Conservation (phyloP, 306 rosid genomes). For the Begonia peltatifolia region DNA sequence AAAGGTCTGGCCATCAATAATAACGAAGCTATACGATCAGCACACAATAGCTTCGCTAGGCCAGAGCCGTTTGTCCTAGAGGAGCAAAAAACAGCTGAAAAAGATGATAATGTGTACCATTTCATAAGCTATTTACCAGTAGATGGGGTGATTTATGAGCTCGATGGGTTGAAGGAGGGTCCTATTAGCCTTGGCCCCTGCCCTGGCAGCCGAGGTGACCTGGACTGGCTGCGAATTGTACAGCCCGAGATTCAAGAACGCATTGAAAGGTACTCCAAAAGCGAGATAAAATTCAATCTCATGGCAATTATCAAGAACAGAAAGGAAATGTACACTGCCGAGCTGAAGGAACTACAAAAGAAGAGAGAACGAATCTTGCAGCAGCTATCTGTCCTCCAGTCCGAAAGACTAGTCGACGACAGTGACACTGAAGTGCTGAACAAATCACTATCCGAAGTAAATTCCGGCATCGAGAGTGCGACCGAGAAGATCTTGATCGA, state of each 20-base stretch:
- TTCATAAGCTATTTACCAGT: slow-evolving; percentile 92
- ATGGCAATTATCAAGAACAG: slow-evolving; percentile 84
- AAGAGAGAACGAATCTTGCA: slow-evolving; percentile 93
- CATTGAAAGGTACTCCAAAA: slow-evolving; percentile 75
- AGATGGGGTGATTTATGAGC: slow-evolving; percentile 88
- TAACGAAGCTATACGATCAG: slow-evolving; percentile 81
- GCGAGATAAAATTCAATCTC: slow-evolving; percentile 89
- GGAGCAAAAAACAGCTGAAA: slow-evolving; percentile 74
- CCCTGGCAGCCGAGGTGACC: slow-evolving; percentile 69
- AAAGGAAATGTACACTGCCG: slow-evolving; percentile 75
- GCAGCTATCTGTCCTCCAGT: slow-evolving; percentile 55
- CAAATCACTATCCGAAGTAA: slow-evolving; percentile 82
- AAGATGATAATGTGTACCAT: slow-evolving; percentile 92
- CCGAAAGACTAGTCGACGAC: slow-evolving; percentile 42
- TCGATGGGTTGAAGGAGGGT: slow-evolving; percentile 95
- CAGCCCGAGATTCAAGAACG: slow-evolving; percentile 95
- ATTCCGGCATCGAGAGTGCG: slow-evolving; percentile 11
- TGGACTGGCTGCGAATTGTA: slow-evolving; percentile 81
- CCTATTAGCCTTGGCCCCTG: slow-evolving; percentile 95
- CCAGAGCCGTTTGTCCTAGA: slow-evolving; percentile 96
- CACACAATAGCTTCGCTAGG: slow-evolving; percentile 93
- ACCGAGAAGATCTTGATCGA: slow-evolving; percentile 34
- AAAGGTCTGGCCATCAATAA: slow-evolving; percentile 96
- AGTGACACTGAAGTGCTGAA: slow-evolving; percentile 55
- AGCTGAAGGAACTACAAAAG: slow-evolving; percentile 93